A percentile compares a stretch with the other conserved stretches of the same genome.
phyloP scores from a whole-genome alignment of 768 basidiomycete species.

The Mycena venus region DNA sequence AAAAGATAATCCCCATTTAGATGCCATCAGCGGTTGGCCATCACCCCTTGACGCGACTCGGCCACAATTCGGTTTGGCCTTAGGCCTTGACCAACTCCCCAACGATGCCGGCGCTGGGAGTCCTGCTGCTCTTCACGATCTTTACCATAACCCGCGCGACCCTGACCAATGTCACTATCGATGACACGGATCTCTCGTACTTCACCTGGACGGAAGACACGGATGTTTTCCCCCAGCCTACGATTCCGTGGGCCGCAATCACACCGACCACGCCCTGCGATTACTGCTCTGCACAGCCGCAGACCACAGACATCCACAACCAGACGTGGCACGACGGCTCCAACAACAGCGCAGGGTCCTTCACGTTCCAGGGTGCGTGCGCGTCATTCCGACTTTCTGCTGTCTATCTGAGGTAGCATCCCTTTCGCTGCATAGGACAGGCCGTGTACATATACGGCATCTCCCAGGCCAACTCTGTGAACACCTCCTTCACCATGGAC shows the following conservation, averaged over 20 bases:
- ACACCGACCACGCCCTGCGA: conserved; percentile 5
- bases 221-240: neutral
- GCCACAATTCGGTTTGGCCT: no score
- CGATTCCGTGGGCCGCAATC: conserved; percentile 25
- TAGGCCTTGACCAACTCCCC: no score
- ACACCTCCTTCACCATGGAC: conserved; percentile 25
- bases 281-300: conserved; percentile 32
- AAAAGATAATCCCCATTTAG: no score
- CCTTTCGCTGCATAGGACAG: no score
- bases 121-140: no score
- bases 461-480: conserved; percentile 23
- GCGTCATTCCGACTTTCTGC: neutral
- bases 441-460: conserved; percentile 31
- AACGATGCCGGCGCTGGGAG: no score
- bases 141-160: neutral
- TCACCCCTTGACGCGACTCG: no score
- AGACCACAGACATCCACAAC: conserved; percentile 11
- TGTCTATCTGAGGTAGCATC: neutral
- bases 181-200: conserved; percentile 15
- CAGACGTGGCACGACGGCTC: conserved; percentile 32
- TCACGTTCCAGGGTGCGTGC: conserved; percentile 30
- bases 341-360: conserved; percentile 12
- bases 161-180: conserved; percentile 26
- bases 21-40: no score
- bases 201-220: conserved; percentile 17